Evolutionary conservation across 306 rosid genomes (phyloP), one percentile per base, ranked within the genome.

Genomic region (Lotus japonicus): DNA sequence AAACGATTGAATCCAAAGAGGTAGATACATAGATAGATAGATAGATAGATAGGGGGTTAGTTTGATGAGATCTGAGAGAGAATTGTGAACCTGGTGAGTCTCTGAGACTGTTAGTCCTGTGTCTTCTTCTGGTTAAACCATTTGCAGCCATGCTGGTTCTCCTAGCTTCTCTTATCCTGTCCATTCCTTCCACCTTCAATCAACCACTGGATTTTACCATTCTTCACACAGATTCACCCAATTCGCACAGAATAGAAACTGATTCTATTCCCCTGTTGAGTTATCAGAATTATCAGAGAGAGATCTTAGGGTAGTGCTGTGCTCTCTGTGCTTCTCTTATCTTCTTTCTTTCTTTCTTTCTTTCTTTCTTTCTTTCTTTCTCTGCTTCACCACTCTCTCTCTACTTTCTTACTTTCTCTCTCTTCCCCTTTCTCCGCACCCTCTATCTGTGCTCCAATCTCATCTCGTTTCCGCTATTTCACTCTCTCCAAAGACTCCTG

Each of bases 81-180:
- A 60, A 70, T 69, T 81, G 33, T 11, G 53, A 62, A 95, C 97
- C 99, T 75, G 99, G 99, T 3, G 99, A 95, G 75, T 90, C 95
- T 78, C 97, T 86, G 70, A 87, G 92, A 74, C 87, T 83, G 75
- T 80, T 79, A 81, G 72, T 85, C 23, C 95, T 85, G 55, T 78
- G 89, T 72, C 99, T 81, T n/a, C 99, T 85, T 76, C 95, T 81
- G 0, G 92, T 52, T 68, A 92, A 58, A 18, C 92, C 89, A 79
- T 92, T 92, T 12, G 89, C 87, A n/a, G 87, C 87, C 90, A 85
- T 84, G 62, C 84, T 74, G 4, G 64, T 58, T 70, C 96, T 86
- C 17, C 97, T 85, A 1, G 78, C 88, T 53, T 95, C 99, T 73
- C 97, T 83, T 54, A 77, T 95, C 54, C 96, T 90, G 64, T 95